Evolutionary conservation across 176 grass and related monocot genomes (phyloP), one percentile per base, ranked within the genome.

Genomic region (Aechmea fasciata): DNA sequence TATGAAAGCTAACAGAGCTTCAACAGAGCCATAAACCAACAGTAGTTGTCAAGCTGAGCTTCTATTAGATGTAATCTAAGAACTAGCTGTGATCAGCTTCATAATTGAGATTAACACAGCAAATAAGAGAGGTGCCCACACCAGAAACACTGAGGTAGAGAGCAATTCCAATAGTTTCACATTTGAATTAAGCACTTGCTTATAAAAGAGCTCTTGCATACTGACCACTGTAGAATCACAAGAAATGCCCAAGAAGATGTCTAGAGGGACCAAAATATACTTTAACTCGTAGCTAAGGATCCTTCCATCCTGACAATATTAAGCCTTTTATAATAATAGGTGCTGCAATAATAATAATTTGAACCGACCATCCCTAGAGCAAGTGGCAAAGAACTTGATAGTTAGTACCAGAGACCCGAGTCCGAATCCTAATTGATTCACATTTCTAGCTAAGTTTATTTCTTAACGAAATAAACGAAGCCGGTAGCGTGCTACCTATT

Each of bases 121-220:
- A 11, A 41, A 86, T 84, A 11, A 97, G 76, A 80, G 87, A 89
- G 72, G 89, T 89, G 3, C 89, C 93, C 11, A 90, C 77, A 51
- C 93, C 93, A 71, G 81, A 92, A 13, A 97, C 92, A 23, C 88
- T 96, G n/a, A 85, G 73, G 75, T 96, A 87, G 62, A 96, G 88
- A 9, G 76, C 92, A 50, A 96, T 89, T 53, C 88, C 88, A 17
- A 87, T 85, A 22, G 92, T 96, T 65, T 71, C 93, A 97, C 91
- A 41, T 41, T 61, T 11, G 81, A 50, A 52, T 52, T 25, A 6
- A 83, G 93, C 13, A 97, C 93, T 81, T 90, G 76, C 13, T 79
- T 77, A 77, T 92, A 97, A 77, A 97, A 97, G 82, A 97, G 92
- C 79, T 97, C 89, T 52, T 97, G 86, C 83, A 97, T 92, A 22